Conservation (phyloP, 495 filamentous ascomycete species). For the Podospora bellae-mahoneyi region DNA sequence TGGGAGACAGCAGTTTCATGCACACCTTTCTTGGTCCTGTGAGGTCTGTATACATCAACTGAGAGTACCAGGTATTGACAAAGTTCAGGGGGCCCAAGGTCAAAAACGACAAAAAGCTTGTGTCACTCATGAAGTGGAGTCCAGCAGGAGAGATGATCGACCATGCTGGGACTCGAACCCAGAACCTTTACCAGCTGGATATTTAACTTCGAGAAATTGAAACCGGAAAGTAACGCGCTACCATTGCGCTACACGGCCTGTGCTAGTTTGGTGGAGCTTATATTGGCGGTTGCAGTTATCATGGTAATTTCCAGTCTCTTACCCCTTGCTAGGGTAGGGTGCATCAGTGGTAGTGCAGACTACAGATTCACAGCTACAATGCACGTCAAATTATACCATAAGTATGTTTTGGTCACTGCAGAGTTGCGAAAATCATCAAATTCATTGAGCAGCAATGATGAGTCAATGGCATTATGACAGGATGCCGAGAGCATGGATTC, state of each 20-base stretch:
- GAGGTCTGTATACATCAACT: neutral
- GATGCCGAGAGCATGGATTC: too few relatives aligned
- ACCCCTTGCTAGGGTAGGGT: neutral
- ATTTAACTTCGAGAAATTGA: neutral
- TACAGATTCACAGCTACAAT: too few relatives aligned
- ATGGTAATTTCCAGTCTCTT: neutral
- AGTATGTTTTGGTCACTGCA: too few relatives aligned
- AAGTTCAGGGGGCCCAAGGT: neutral
- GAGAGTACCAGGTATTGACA: neutral
- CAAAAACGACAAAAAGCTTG: neutral
- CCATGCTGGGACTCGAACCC: constrained; percentile 6
- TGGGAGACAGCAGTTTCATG: neutral
- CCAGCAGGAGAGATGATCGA: neutral
- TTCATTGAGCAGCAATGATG: too few relatives aligned
- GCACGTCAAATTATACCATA: too few relatives aligned
- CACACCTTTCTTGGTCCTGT: neutral
- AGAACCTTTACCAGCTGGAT: constrained; percentile 3
- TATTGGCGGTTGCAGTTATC: neutral
- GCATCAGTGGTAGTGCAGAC: too few relatives aligned
- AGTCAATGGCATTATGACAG: too few relatives aligned
- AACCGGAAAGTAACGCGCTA: constrained; percentile 6
- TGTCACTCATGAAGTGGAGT: neutral
- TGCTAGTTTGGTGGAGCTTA: neutral
- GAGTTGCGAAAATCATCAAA: too few relatives aligned
- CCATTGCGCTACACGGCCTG: constrained; percentile 5